Conservation (phyloP, 257 asterid genomes). For the Euphrasia confusa region DNA sequence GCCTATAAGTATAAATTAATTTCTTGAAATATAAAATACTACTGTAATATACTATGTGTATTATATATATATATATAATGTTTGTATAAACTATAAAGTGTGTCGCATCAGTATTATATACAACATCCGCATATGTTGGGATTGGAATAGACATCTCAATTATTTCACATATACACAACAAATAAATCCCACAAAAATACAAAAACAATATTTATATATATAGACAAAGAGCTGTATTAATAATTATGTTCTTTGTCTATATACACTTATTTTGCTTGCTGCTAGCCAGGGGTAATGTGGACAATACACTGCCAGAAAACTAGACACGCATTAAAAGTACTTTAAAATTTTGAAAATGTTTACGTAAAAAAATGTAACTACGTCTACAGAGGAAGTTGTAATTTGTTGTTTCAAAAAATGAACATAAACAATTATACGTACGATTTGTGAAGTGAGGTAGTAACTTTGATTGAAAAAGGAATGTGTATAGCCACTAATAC, state of each 20-base stretch:
- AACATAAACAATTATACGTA: not conserved
- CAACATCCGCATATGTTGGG: conserved; percentile 23
- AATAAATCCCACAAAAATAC: not conserved
- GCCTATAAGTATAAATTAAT: too few species aligned
- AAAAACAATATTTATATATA: not conserved
- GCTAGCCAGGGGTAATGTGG: conserved; percentile 3
- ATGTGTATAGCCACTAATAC: conserved; percentile 32
- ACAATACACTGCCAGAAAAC: conserved; percentile 3
- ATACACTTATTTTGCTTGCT: conserved; percentile 6
- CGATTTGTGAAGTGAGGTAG: conserved; percentile 18
- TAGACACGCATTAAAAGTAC: not conserved
- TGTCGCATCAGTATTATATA: too few species aligned
- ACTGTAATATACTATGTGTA: too few species aligned
- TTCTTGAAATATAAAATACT: too few species aligned
- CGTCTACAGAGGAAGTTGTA: too few species aligned
- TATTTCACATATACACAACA: not conserved
- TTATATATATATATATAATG: too few species aligned
- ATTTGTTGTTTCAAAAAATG: too few species aligned
- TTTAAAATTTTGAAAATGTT: not conserved
- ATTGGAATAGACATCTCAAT: conserved; percentile 31
- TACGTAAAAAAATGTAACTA: too few species aligned
- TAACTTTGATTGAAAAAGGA: conserved; percentile 22
- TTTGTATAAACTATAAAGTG: too few species aligned
- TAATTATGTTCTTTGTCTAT: conserved; percentile 15
- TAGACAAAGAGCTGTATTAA: not conserved